Base-by-base conservation (phyloP, 2,329 filamentous ascomycete species). In the Arthroderma uncinatum region DNA sequence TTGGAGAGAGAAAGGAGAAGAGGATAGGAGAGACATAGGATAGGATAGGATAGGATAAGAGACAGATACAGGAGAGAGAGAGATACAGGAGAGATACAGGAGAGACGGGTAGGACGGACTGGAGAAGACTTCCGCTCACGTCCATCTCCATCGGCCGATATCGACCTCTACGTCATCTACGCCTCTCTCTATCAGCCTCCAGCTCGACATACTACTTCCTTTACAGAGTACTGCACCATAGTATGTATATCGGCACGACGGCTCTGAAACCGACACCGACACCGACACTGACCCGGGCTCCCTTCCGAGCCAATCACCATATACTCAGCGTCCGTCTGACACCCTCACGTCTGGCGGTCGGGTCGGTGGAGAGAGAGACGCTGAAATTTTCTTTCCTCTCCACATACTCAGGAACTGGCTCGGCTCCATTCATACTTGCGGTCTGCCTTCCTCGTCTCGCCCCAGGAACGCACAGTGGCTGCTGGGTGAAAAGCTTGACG, bases 271-370 rank as follows among this genome's bases (percentile, higher is more conserved):
- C 44, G 44, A 48, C 44, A 28, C 44, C 44, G 44, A 48, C 44
- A 48, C 44, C 44, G 44, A 48, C n/a, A n/a, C n/a, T n/a, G n/a
- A n/a, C n/a, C 44, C 44, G 44, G 44, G 21, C 21, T 48, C 21
- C 44, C 25, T 30, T 21, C 44, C 44, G 44, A 48, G 44, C 44
- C 44, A 48, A 48, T 48, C 33, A 34, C 33, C 33, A 34, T 34
- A 34, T 34, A n/a, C 16, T 16, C 40, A 23, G 7, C 40, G n/a
- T 44, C 19, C 2, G 4, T 25, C 8, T 44, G 16, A 10, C 40
- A 7, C 37, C 37, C 10, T 10, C 37, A 42, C 39, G 16, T 19
- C 23, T 16, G 44, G 16, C 10, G 44, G 12, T 48, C 16, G 44
- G 9, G 21, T 7, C 23, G 23, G 44, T 48, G 44, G 44, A 16